Evolutionary conservation across 495 filamentous ascomycete species (phyloP), one percentile per base, ranked within the genome.

Genomic region (Sabuloglossum arenarium): DNA sequence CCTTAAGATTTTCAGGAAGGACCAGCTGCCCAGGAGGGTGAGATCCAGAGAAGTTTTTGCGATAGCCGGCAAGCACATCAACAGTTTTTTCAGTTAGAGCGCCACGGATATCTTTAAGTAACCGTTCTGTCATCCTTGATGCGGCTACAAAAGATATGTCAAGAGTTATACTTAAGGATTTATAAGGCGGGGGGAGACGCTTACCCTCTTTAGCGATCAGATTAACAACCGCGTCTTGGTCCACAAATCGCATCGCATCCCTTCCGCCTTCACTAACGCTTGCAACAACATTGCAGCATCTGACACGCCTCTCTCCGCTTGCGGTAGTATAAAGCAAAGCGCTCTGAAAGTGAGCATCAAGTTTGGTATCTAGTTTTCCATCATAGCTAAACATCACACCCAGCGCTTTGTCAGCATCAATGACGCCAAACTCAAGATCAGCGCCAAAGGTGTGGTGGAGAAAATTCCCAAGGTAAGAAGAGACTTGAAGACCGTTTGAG

Each of bases 261-360:
- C 81, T 74, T 2, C 81, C 77, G 21, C 81, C 79, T 54, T 97
- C 88, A 58, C 80, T 89, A 49, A 97, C 88, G 32, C 84, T 86
- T 1, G 91, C 91, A 52, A 97, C 88, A 28, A 89, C 75, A 66
- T 99, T 99, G 63, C 78, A 82, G 69, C 91, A 99, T 54, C 91
- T 77, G 27, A 99, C 91, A 39, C 91, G 78, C 29, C 91, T 80
- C 66, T 99, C 82, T 6, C 91, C 91, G 54, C 77, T 80, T 9
- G 86, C 84, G 10, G 91, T 94, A 0, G 91, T 99, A 66, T 97
- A 97, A 16, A 99, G 77, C 28, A 97, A 70, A 0, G 91, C 91
- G 25, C 86, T 84, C 69, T 99, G 91, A 76, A 99, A 99, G 70
- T 99, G 93, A 3, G 90, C 90, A 65, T 99, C 91, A 21, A 96